Conservation (phyloP, 768 basidiomycete species). For the Wakefieldia striispora region DNA sequence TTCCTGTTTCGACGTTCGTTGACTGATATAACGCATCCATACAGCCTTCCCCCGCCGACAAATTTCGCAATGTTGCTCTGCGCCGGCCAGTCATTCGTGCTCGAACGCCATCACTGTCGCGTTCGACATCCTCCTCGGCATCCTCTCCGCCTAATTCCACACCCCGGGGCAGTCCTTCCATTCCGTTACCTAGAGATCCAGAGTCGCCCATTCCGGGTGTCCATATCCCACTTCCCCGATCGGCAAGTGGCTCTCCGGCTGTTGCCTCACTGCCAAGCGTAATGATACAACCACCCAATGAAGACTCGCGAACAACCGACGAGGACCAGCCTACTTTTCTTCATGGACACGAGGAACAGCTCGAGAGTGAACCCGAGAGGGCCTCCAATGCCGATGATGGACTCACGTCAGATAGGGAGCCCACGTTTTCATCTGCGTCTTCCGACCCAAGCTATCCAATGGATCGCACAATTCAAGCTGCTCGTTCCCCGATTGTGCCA, state of each 20-base stretch:
- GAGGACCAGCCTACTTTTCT: constrained; percentile 11
- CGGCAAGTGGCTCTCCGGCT: constrained; percentile 49
- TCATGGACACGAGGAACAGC: constrained; percentile 2
- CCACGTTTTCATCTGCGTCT: constrained; percentile 74
- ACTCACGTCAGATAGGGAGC: constrained; percentile 41
- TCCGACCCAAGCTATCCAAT: constrained; percentile 34
- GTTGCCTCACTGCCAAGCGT: constrained; percentile 28
- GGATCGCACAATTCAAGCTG: constrained; percentile 25
- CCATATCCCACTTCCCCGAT: constrained; percentile 51
- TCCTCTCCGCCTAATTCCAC: constrained; percentile 66
- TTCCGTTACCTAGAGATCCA: constrained; percentile 37
- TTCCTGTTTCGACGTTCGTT: background rate
- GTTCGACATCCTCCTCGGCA: constrained; percentile 48
- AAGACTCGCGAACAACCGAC: constrained; percentile 13
- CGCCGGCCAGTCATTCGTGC: constrained; percentile 50
- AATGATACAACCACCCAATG: constrained; percentile 21
- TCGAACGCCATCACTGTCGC: constrained; percentile 67
- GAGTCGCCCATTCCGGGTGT: constrained; percentile 48
- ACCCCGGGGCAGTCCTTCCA: constrained; percentile 53
- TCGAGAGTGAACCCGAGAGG: constrained; percentile 24
- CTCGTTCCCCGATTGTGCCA: constrained; percentile 36
- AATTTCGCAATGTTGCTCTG: constrained; percentile 60
- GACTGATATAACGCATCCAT: background rate
- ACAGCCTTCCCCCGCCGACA: constrained; percentile 63
- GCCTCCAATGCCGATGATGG: constrained; percentile 22